A percentile compares a stretch with the other conserved stretches of the same genome.
phyloP scores from a whole-genome alignment of 2,329 filamentous ascomycete species.

The Dryadomyces quercus-mongolicae region DNA sequence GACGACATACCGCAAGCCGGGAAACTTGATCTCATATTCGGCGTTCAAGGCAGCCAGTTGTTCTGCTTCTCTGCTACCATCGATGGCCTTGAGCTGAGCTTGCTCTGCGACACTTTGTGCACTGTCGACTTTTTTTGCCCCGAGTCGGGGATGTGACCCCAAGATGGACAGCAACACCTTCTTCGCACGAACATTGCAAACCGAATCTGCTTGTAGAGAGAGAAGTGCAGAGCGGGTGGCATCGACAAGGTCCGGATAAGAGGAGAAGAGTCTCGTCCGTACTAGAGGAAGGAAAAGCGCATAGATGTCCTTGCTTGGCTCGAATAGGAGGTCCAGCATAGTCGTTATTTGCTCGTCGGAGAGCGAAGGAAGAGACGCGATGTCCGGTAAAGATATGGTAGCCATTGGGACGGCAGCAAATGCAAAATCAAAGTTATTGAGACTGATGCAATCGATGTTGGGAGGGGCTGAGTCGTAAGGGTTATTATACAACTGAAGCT shows the following conservation, averaged over 20 bases:
- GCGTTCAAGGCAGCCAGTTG: constrained; percentile 53
- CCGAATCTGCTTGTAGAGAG: constrained; percentile 34
- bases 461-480: too few species aligned
- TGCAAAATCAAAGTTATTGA: too few species aligned
- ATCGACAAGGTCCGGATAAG: constrained; percentile 59
- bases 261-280: constrained; percentile 40
- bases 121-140: constrained; percentile 71
- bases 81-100: constrained; percentile 51
- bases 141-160: constrained; percentile 71
- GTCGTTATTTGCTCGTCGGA: constrained; percentile 39
- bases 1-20: constrained; percentile 76
- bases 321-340: constrained; percentile 70
- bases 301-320: constrained; percentile 67
- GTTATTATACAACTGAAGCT: not conserved
- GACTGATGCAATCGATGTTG: too few species aligned
- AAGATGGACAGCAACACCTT: constrained; percentile 59
- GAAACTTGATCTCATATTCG: constrained; percentile 71
- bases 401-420: constrained; percentile 3
- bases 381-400: constrained; percentile 38
- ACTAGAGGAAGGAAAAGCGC: constrained; percentile 57
- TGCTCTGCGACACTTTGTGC: constrained; percentile 73
- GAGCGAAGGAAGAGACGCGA: constrained; percentile 42
- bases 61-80: constrained; percentile 41
- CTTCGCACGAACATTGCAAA: constrained; percentile 27
- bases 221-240: constrained; percentile 52